phyloP scores from a whole-genome alignment of 495 filamentous ascomycete species.

The Hypoxylon cercidicola region DNA sequence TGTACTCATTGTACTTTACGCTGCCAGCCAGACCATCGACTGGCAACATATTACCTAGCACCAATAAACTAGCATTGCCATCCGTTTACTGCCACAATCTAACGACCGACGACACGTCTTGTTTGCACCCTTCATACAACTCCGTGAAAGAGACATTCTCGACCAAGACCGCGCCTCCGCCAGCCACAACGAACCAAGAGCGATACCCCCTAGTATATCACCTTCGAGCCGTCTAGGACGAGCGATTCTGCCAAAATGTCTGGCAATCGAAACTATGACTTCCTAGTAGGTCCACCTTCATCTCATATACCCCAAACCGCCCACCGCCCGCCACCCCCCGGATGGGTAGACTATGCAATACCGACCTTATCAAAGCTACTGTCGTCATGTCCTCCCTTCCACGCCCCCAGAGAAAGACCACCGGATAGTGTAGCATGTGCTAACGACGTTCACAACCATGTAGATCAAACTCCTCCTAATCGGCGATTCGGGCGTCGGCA shows the following conservation, averaged over 20 bases:
- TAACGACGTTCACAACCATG: constrained; percentile 13
- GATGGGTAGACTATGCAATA: constrained; percentile 12
- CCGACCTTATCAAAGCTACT: constrained; percentile 1
- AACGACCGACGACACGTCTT: constrained; percentile 43
- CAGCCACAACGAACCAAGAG: constrained; percentile 4
- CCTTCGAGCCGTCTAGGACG: constrained; percentile 36
- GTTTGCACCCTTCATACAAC: constrained; percentile 7
- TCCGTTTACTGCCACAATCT: constrained; percentile 25
- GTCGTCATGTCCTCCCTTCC: neutral
- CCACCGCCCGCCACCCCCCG: constrained; percentile 10
- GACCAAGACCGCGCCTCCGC: neutral
- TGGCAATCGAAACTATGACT: constrained; percentile 97
- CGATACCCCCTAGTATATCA: neutral
- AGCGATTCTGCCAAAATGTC: constrained; percentile 73
- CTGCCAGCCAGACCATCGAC: neutral
- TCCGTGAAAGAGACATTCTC: neutral
- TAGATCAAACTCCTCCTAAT: constrained; percentile 99
- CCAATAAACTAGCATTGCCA: constrained; percentile 16
- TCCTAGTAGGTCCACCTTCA: constrained; percentile 73
- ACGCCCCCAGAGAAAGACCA: constrained; percentile 3
- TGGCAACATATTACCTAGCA: constrained; percentile 4
- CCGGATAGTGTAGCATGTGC: neutral
- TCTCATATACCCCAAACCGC: too few relatives aligned
- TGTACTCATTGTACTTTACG: constrained; percentile 11
- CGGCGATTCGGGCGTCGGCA: constrained; percentile 97